Evolutionary conservation across 495 filamentous ascomycete genomes (phyloP), one percentile per base, ranked within the genome.

Genomic region (Hypoxylon perforatum): DNA sequence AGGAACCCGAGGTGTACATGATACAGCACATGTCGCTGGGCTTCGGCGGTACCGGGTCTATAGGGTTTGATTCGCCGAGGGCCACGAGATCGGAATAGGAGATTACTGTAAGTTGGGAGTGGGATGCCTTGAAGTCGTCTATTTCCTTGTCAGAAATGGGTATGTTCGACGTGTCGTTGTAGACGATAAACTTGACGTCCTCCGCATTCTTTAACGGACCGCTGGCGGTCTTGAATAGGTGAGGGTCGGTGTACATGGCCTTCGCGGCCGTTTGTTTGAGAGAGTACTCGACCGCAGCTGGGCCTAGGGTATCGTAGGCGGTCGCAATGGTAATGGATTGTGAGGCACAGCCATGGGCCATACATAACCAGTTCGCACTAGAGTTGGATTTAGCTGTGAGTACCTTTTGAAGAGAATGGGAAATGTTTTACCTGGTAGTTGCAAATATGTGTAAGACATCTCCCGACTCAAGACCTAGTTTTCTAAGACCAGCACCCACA

Each of bases 1-100:
- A 97, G 12, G 93, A 96, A 17, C 94, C 94, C 6, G 91, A 95
- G 12, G 94, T 97, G 79, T 97, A 97, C 82, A 97, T 97, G 77
- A 97, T 93, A 46, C 94, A 97, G 68, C 91, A 86, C 48, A 87
- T 82, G 63, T 96, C 92, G 1, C 86, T 81, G 0, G 91, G 84
- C 30, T 78, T 77, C 1, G 94, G 92, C n/a, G 85, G 84, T 48
- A 86, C 85, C n/a, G 82, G 80, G 9, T 86, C 83, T 25, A 81
- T 79, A 23, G 90, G 89, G 19, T 90, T 84, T 5, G 83, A 78
- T 58, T 84, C 84, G 36, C 94, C 94, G 17, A 96, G 76, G 7
- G 64, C 60, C 28, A 77, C 74, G 21, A 84, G 71, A 19, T 84
- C 81, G 39, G 77, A 77, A 53, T 75, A 82, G 25, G 79, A 77